Evolutionary conservation across 352 stramenopile genomes (phyloP), one percentile per base, ranked within the genome.

Genomic region (Phytopythium montanum): DNA sequence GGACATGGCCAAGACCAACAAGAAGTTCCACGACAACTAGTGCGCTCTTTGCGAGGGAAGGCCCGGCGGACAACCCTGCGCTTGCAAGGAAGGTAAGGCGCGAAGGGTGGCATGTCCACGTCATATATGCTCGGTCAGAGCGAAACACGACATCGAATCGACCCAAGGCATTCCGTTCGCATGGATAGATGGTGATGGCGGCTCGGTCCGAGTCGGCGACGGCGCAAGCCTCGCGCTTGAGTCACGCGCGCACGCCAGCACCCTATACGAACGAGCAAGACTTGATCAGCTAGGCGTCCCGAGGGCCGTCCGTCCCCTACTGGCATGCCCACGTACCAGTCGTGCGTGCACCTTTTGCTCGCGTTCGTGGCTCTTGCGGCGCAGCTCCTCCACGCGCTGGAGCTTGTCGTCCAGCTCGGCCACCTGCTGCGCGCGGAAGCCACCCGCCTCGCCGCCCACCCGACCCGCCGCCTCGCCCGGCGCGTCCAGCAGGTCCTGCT

Each of bases 1-100:
- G 76, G 97, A 99, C 70, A 95, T 98, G 80, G 97, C 97, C 56
- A 96, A 97, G 66, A 93, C 82, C 34, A 95, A 97, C 76, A 98
- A 98, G 82, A 99, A 98, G 69, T 99, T 99, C 69, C 92, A 99
- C 82, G 68, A 73, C 41, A 91, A 81, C 59, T 95, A 81, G 59
- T 19, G 46, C 26, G 7, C 16, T n/a, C n/a, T n/a, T 1, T 21
- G 44, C 21, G 44, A 29, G 23, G 21, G 19, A n/a, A n/a, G n/a
- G 12, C 45, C 0, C 45, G n/a, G 23, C 23, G 26, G 45, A 34
- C 13, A 25, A 13, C 21, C 6, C 14, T 34, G 12, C 7, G 12
- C 14, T 33, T 18, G 13, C 12, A 8, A 51, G 45, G 23, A 8
- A 5, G 28, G 45, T 25, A 10, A 19, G 23, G 45, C 12, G n/a